These are phyloP conservation scores for Dothistroma septosporum DNA, from an alignment of 2,329 filamentous ascomycete species.

Conservation along the genomic window DNA sequence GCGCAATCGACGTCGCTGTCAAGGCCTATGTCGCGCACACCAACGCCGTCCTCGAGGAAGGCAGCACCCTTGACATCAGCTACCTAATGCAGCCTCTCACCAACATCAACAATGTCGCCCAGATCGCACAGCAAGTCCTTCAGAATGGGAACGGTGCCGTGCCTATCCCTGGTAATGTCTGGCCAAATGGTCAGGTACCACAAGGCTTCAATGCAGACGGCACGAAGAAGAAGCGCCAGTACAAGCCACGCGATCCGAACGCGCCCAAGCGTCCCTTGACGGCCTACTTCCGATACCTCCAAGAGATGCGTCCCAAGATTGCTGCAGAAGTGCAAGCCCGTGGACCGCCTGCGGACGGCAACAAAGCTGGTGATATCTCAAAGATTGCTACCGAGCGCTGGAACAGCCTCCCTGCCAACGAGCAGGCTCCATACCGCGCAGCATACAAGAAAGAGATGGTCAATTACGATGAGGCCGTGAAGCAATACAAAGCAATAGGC, in stretches of 20 bases:
- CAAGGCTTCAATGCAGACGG: conserved; percentile 18
- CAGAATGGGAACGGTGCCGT: conserved; percentile 14
- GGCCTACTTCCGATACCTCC: conserved; percentile 92
- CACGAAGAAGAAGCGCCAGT: conserved; percentile 33
- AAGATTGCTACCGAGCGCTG: conserved; percentile 83
- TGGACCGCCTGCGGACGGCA: conserved; percentile 52
- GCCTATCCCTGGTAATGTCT: conserved; percentile 2
- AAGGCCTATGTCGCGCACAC: conserved; percentile 85
- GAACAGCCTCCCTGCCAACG: conserved; percentile 67
- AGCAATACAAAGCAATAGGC: conserved; percentile 53
- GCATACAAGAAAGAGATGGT: conserved; percentile 57
- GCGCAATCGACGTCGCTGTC: conserved; percentile 73
- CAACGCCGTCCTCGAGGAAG: conserved; percentile 66
- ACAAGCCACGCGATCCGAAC: conserved; percentile 70
- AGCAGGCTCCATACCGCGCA: conserved; percentile 65
- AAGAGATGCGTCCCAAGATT: conserved; percentile 79
- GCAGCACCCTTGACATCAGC: conserved; percentile 31
- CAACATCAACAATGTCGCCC: conserved; percentile 22
- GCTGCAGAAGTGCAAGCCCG: conserved; percentile 57
- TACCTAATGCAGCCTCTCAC: conserved; percentile 30
- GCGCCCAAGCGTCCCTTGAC: conserved; percentile 91
- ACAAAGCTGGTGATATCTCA: conserved; percentile 80
- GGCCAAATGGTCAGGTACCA: conserved; percentile 1
- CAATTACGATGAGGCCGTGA: conserved; percentile 53
- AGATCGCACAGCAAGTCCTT: conserved; percentile 22